A percentile compares a stretch with the other conserved stretches of the same genome.
phyloP scores from a whole-genome alignment of 495 filamentous ascomycete genomes.

The Penicillium macrosclerotiorum region DNA sequence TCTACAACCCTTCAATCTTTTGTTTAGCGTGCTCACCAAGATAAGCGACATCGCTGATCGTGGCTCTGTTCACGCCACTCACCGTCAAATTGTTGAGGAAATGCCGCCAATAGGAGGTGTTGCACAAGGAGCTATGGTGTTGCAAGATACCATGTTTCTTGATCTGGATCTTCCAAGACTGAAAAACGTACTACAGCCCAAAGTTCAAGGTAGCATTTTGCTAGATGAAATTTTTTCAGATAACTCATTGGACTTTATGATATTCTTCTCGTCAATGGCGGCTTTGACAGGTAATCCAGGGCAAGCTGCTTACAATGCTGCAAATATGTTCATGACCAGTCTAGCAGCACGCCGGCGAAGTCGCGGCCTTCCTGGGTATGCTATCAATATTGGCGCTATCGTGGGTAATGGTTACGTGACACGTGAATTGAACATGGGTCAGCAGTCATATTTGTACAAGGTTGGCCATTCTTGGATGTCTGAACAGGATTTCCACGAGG shows the following conservation, averaged over 20 bases:
- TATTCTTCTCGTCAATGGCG: conserved; percentile 30
- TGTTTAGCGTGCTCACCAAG: conserved; percentile 1
- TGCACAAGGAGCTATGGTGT: conserved; percentile 45
- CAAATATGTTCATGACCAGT: conserved; percentile 54
- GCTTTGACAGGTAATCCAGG: conserved; percentile 34
- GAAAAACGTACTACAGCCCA: conserved; percentile 12
- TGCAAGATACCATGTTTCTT: conserved; percentile 43
- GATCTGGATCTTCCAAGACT: conserved; percentile 20
- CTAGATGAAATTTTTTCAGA: conserved; percentile 37
- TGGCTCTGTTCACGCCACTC: conserved; percentile 7
- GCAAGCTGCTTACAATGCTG: conserved; percentile 56
- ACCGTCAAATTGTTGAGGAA: conserved; percentile 1
- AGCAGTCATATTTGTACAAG: conserved; percentile 22
- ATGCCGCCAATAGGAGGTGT: conserved; percentile 53
- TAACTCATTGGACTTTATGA: conserved; percentile 42
- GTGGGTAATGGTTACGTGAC: conserved; percentile 56
- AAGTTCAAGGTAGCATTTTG: conserved; percentile 13
- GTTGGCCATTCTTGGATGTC: conserved; percentile 45
- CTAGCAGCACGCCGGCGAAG: conserved; percentile 35
- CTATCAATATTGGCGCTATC: conserved; percentile 56
- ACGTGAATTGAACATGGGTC: conserved; percentile 22
- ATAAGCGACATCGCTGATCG: conserved; percentile 19
- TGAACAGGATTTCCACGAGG: conserved; percentile 57
- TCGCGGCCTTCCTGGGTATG: conserved; percentile 39
- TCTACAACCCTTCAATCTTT: background rate